Percentiles rank a stretch among this genome's conserved stretches.
Conservation (phyloP, 352 stramenopile genomes). For the Phytophthora melonis region DNA sequence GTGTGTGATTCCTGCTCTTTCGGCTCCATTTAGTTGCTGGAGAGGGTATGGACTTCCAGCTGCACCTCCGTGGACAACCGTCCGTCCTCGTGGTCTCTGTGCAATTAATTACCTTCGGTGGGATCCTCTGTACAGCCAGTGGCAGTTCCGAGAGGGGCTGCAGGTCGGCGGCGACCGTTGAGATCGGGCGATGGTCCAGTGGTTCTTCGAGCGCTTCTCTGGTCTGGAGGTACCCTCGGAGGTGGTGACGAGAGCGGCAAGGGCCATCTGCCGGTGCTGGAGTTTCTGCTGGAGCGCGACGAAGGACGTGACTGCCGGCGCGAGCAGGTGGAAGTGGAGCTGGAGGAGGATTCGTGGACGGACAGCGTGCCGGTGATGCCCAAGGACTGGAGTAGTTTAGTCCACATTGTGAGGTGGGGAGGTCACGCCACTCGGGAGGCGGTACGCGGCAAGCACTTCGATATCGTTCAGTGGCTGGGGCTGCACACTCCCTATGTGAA, state of each 20-base stretch:
- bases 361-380: neutral
- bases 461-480: neutral
- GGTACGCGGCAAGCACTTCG: neutral
- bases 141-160: neutral
- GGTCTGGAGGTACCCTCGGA: neutral
- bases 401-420: neutral
- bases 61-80: neutral
- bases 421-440: neutral
- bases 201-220: neutral
- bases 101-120: constrained; percentile 1
- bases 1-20: constrained; percentile 2
- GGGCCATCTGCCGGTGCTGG: neutral
- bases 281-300: neutral
- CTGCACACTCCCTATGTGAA: neutral
- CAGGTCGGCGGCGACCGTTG: neutral
- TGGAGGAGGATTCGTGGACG: neutral
- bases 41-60: constrained; percentile 10
- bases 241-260: neutral
- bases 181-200: neutral
- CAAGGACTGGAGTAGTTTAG: neutral
- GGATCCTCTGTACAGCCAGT: constrained; percentile 27
- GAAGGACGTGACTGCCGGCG: neutral
- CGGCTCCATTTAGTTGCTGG: neutral
- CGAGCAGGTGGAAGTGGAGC: neutral
- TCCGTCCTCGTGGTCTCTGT: constrained; percentile 2